Evolutionary conservation across 176 grass and related monocot species (phyloP).

Genomic region (Ampelocalamus luodianensis): DNA sequence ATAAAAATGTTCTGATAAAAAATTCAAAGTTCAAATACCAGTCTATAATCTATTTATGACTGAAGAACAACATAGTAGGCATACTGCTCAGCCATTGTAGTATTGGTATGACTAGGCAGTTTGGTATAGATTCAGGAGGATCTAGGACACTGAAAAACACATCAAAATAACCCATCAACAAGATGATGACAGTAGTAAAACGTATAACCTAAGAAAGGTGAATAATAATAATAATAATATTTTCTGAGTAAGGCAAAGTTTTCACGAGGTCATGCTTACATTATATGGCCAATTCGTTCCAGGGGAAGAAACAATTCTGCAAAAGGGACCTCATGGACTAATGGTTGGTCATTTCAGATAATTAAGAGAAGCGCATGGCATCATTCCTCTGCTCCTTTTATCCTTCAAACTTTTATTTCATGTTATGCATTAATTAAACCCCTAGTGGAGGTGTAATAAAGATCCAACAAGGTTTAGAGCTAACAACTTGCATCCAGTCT

Average conservation of each 20-base stretch:
- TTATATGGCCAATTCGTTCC: neutral
- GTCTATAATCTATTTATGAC: neutral
- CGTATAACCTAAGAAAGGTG: neutral
- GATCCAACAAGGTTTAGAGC: neutral
- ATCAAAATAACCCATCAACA: neutral
- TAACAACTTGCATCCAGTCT: neutral
- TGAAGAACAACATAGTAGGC: constrained; percentile 3
- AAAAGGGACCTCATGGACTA: neutral
- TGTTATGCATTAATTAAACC: neutral
- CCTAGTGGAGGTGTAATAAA: neutral
- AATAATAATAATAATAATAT: neutral
- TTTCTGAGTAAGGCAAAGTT: neutral
- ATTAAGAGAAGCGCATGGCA: neutral
- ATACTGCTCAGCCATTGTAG: neutral
- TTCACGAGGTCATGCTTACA: neutral
- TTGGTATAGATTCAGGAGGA: constrained; percentile 13
- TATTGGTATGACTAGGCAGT: constrained; percentile 13
- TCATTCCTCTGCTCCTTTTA: neutral
- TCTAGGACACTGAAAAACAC: neutral
- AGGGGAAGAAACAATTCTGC: neutral
- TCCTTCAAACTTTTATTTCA: neutral
- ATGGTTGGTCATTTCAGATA: neutral
- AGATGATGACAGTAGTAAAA: neutral
- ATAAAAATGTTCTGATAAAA: neutral
- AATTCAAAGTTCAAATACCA: constrained; percentile 23